Base-by-base conservation (phyloP, 2,329 filamentous ascomycete species). In the Cladosporium velox region DNA sequence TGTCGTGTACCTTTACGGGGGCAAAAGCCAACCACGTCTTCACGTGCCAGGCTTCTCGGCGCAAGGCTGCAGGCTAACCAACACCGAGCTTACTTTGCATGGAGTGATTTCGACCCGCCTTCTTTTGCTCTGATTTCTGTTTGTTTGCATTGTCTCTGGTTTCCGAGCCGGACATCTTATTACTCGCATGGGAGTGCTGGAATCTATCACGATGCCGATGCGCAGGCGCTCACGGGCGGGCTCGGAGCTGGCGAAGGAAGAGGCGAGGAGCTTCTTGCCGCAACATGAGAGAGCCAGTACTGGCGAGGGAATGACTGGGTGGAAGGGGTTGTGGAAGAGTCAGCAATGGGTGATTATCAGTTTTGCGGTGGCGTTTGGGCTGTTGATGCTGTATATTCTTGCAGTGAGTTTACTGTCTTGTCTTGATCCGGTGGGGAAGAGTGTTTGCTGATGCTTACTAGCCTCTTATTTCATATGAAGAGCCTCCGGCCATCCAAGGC, bases 321-420 rank as follows among this genome's bases (percentile, higher is more conserved):
- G 61, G 61, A 64, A 57, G 26, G 61, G 61, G 2, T 26, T 64
- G 51, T 64, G 61, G 61, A 55, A 64, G 61, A 64, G 61, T 32
- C 61, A 64, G 61, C 61, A 64, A 21, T 64, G 61, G 61, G 61
- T 57, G 49, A 64, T 64, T 18, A n/a, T 64, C 28, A 30, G 61
- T 38, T 47, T 64, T 32, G 34, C 61, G 2, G 51, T 57, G n/a
- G 61, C 61, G 15, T 64, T 64, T 49, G 51, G 35, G 2, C 34
- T 64, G 51, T 32, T 64, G 35, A 64, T 57, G 51, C 15, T 64
- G 15, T 64, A 64, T 26, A 32, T 64, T 47, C 51, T 64, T 28
- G 61, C 61, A 35, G 61, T 64, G 28, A 64, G 61, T 64, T 2
- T n/a, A 28, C 55, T 28, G 4, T n/a, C 21, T 6, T 54, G 30